These are phyloP conservation scores for Fusarium equiseti DNA, from an alignment of 2,329 filamentous ascomycete species.

Conservation along the genomic window DNA sequence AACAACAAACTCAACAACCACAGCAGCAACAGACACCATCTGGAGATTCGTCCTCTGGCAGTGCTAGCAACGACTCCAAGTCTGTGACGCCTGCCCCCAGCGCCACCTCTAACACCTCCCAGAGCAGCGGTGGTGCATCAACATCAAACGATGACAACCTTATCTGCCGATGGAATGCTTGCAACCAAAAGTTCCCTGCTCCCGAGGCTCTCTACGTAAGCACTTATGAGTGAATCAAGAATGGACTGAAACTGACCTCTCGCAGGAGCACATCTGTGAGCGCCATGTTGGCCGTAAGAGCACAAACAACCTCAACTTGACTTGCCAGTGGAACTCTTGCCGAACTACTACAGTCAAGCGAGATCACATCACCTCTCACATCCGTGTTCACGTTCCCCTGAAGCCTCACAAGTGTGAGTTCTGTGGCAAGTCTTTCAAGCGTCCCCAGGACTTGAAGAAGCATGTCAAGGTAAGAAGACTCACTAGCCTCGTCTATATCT, in stretches of 20 bases:
- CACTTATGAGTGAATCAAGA: conserved; percentile 13
- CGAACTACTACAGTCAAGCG: conserved; percentile 97
- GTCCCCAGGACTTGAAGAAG: conserved; percentile 98
- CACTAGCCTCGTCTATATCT: neutral
- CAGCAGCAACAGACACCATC: conserved; percentile 40
- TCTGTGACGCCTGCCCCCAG: conserved; percentile 66
- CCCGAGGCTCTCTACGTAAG: conserved; percentile 72
- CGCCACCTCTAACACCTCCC: conserved; percentile 60
- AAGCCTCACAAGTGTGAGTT: conserved; percentile 99
- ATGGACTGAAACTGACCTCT: conserved; percentile 12
- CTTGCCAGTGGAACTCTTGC: conserved; percentile 97
- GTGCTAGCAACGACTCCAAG: conserved; percentile 62
- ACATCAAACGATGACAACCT: conserved; percentile 64
- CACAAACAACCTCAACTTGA: conserved; percentile 98
- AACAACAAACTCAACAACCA: conserved; percentile 42
- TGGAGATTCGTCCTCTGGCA: conserved; percentile 52
- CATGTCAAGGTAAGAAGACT: conserved; percentile 80
- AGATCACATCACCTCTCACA: conserved; percentile 99
- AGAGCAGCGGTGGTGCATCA: conserved; percentile 57
- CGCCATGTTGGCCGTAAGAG: conserved; percentile 98
- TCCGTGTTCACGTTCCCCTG: conserved; percentile 96
- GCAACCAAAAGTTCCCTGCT: conserved; percentile 68
- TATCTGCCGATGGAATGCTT: conserved; percentile 70
- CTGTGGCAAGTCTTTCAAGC: conserved; percentile 99
- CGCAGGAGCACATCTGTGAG: conserved; percentile 95